Conservation (phyloP, 495 filamentous ascomycete genomes). For the Aspergillus diversus region DNA sequence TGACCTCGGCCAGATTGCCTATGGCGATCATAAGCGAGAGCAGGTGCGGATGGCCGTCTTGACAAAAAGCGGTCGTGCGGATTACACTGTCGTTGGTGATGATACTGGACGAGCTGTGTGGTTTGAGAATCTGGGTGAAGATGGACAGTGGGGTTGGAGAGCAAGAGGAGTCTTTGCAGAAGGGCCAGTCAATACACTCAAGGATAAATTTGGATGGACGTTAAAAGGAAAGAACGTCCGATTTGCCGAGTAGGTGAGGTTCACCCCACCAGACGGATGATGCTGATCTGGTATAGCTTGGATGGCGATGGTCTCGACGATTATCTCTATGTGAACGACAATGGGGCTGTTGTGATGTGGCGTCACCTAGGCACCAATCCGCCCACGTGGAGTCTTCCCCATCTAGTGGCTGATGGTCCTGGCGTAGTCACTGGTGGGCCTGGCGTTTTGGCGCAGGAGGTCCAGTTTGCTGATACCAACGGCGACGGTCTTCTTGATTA, state of each 20-base stretch:
- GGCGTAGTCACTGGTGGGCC: not conserved
- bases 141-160: not conserved
- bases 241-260: not conserved
- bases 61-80: not conserved
- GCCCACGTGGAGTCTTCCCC: not conserved
- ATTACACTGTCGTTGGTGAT: slow-evolving; percentile 3
- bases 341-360: not conserved
- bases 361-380: not conserved
- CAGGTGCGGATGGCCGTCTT: slow-evolving; percentile 9
- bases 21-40: slow-evolving; percentile 3
- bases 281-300: not conserved
- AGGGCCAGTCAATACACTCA: not conserved
- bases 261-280: too few relatives aligned
- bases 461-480: slow-evolving; percentile 10
- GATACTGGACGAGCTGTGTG: not conserved
- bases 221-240: slow-evolving; percentile 1
- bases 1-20: not conserved
- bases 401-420: not conserved
- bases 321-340: not conserved
- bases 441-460: not conserved
- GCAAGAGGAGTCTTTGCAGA: not conserved
- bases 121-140: slow-evolving; percentile 2
- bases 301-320: slow-evolving; percentile 12
- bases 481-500: slow-evolving; percentile 11
- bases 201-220: not conserved